Evolutionary conservation across 371 early-diverging fungal genomes (phyloP).

Genomic region (Capniomyces stellatus): DNA sequence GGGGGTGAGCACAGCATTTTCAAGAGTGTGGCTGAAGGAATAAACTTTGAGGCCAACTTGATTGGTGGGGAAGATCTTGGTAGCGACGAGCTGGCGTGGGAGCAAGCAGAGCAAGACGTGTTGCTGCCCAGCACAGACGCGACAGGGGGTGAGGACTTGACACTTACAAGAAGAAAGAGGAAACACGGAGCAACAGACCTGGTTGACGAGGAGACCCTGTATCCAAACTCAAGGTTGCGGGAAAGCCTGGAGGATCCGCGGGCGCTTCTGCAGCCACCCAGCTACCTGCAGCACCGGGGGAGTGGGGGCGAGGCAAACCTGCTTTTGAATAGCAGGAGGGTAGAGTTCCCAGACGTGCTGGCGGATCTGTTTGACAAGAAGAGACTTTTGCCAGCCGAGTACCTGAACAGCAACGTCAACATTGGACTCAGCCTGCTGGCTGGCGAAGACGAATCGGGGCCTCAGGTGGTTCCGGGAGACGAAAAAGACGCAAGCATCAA

Average conservation of each 20-base stretch:
- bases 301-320: too few relatives aligned
- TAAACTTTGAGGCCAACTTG: background rate
- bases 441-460: background rate
- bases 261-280: background rate
- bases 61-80: background rate
- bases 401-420: background rate
- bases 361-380: background rate
- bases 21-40: background rate
- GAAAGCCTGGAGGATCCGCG: background rate
- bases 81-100: slow-evolving; percentile 2
- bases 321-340: too few relatives aligned
- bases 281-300: background rate
- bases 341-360: background rate
- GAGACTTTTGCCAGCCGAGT: background rate
- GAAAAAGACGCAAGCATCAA: background rate
- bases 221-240: background rate
- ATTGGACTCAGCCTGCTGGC: too few relatives aligned
- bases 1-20: background rate
- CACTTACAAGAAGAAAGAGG: background rate
- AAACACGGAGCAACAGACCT: background rate
- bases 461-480: background rate
- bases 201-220: background rate
- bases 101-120: background rate
- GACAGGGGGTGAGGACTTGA: background rate
- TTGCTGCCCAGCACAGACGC: background rate